Percentiles rank a stretch among this genome's conserved stretches.
These are phyloP conservation scores for Monilinia laxa DNA, from an alignment of 2,329 filamentous ascomycete genomes.

Conservation along the genomic window DNA sequence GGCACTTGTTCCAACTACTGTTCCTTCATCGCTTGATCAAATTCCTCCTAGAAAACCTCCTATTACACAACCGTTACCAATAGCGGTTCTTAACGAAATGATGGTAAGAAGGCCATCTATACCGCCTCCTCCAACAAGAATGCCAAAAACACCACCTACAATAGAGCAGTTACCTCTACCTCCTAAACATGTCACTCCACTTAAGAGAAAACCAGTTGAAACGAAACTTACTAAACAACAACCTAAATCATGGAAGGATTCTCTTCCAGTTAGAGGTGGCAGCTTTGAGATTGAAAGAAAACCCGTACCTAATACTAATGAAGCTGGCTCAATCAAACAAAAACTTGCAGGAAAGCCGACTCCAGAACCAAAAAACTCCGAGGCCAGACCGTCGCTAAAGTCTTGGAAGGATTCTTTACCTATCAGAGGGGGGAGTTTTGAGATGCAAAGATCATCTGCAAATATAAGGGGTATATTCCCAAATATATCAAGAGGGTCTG, in stretches of 20 bases:
- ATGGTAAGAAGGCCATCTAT: constrained; percentile 26
- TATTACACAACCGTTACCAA: constrained; percentile 28
- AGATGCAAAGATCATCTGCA: not conserved
- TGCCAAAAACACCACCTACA: not conserved
- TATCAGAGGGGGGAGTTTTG: not conserved
- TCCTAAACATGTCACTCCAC: constrained; percentile 17
- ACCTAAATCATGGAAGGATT: constrained; percentile 5
- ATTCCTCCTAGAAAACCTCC: constrained; percentile 28
- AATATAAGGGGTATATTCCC: constrained; percentile 6
- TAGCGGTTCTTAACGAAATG: constrained; percentile 28
- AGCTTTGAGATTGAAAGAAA: constrained; percentile 12
- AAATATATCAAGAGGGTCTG: not conserved
- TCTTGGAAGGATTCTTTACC: constrained; percentile 9
- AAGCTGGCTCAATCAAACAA: not conserved
- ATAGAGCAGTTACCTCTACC: not conserved
- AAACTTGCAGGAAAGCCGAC: not conserved
- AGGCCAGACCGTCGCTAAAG: not conserved
- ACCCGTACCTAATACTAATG: not conserved
- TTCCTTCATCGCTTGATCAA: constrained; percentile 33
- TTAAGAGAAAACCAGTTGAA: constrained; percentile 22
- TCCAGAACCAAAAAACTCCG: not conserved
- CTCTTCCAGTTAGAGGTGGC: not conserved
- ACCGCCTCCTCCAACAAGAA: constrained; percentile 12
- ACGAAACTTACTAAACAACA: not conserved
- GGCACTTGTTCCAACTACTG: constrained; percentile 30